These are phyloP conservation scores for Nevesoporus exiguus DNA, from an alignment of 768 basidiomycete genomes.

Conservation along the genomic window DNA sequence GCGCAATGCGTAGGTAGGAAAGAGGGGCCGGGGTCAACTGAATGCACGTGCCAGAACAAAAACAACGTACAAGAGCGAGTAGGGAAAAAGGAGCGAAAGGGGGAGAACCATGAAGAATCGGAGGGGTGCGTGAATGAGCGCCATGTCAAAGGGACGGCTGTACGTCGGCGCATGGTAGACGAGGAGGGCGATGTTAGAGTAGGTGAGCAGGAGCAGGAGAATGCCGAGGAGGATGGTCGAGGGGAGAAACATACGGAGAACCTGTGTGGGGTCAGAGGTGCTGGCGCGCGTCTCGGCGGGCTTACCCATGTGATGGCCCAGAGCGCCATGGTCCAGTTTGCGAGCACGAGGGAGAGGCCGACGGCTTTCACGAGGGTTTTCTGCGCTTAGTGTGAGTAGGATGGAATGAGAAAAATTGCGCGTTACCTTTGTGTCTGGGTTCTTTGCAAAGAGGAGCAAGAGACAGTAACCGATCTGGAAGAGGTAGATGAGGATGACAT, in stretches of 20 bases:
- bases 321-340: slow-evolving; percentile 76
- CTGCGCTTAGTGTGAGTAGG: slow-evolving; percentile 31
- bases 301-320: slow-evolving; percentile 78
- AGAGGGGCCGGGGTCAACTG: not conserved
- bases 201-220: slow-evolving; percentile 65
- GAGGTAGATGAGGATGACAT: slow-evolving; percentile 58
- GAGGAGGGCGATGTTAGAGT: slow-evolving; percentile 75
- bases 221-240: slow-evolving; percentile 73
- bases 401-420: not conserved
- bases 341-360: slow-evolving; percentile 69
- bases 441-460: slow-evolving; percentile 65
- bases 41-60: not conserved
- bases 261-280: slow-evolving; percentile 32
- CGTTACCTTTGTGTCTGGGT: slow-evolving; percentile 74
- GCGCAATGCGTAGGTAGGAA: not conserved
- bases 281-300: rapidly evolving
- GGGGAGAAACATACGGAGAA: slow-evolving; percentile 71
- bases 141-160: slow-evolving; percentile 66
- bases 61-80: slow-evolving; percentile 50
- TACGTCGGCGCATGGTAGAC: slow-evolving; percentile 64
- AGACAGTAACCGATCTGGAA: slow-evolving; percentile 82
- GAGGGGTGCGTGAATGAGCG: slow-evolving; percentile 85
- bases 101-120: slow-evolving; percentile 65
- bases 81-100: slow-evolving; percentile 42
- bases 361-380: slow-evolving; percentile 71